Evolutionary conservation across 148 eudicot genomes (phyloP).

Genomic region (Diospyros lotus): DNA sequence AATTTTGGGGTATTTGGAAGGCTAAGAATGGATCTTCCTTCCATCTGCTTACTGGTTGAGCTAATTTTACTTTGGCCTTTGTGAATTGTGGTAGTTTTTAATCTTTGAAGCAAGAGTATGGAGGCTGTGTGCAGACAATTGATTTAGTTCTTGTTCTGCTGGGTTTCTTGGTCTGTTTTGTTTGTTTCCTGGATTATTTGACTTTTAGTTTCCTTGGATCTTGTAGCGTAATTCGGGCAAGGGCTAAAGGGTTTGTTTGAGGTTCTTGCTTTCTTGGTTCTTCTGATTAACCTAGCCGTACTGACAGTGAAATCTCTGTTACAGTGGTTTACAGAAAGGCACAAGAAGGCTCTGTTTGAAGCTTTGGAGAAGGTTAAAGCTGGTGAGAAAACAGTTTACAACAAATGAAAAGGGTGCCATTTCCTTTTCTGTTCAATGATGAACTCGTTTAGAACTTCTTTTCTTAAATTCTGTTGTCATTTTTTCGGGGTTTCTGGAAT

Average conservation of each 20-base stretch:
- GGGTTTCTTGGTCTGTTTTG: not conserved
- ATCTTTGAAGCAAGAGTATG: not conserved
- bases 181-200: not conserved
- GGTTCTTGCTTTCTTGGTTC: not conserved
- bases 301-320: constrained; percentile 5
- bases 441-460: not conserved
- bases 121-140: not conserved
- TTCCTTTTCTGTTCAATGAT: not conserved
- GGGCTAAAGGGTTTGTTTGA: not conserved
- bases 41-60: not conserved
- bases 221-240: not conserved
- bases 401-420: not conserved
- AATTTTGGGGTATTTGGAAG: not conserved
- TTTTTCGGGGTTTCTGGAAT: not conserved
- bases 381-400: constrained; percentile 34
- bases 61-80: not conserved
- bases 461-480: not conserved
- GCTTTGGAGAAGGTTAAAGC: constrained; percentile 84
- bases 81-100: not conserved
- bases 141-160: not conserved
- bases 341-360: constrained; percentile 67
- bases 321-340: constrained; percentile 60
- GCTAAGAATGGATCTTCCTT: not conserved
- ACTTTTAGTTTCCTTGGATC: not conserved
- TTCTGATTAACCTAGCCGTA: not conserved